Evolutionary conservation across 257 asterid genomes (phyloP), one percentile per base, ranked within the genome.

Genomic region (Plantago elongata): DNA sequence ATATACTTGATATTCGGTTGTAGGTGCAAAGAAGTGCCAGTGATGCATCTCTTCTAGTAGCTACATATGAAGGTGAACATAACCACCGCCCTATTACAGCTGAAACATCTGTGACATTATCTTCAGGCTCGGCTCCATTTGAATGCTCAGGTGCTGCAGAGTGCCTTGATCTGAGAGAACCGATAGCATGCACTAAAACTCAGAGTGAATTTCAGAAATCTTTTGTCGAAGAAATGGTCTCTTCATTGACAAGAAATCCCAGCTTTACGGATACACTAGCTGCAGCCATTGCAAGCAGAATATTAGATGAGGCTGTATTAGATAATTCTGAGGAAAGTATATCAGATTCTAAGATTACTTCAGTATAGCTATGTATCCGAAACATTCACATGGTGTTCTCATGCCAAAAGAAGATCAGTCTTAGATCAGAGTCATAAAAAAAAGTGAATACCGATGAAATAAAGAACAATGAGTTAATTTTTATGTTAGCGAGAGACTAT

Each of bases 21-120:
- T 52, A 87, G 95, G 96, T 89, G 15, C 96, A 89, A 75, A 82
- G 81, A 71, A 89, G 95, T 64, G 70, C 75, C 1, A 73, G 54
- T 17, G 90, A 89, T 83, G 74, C 90, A 69, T 72, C 81, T 15
- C 64, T 86, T 60, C 62, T 89, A 69, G 86, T 81, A 45, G 95
- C 81, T 12, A 81, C 78, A 13, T 89, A 89, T 27, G 95, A 89
- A 69, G 95, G 96, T 16, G 80, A 79, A 1, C 96, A 89, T 82
- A 73, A 82, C 73, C 96, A 88, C 76, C 74, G 15, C 48, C 88
- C 82, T 10, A 17, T 77, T 30, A 75, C 34, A 43, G 48, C 72
- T 4, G 81, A 75, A 10, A 54, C 69, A 13, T 51, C 78, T 51
- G 62, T 68, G 16, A 55, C 75, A 51, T 40, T 59, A 22, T 60